Conservation (phyloP, 805 yeast species). For the Pichia insulana region DNA sequence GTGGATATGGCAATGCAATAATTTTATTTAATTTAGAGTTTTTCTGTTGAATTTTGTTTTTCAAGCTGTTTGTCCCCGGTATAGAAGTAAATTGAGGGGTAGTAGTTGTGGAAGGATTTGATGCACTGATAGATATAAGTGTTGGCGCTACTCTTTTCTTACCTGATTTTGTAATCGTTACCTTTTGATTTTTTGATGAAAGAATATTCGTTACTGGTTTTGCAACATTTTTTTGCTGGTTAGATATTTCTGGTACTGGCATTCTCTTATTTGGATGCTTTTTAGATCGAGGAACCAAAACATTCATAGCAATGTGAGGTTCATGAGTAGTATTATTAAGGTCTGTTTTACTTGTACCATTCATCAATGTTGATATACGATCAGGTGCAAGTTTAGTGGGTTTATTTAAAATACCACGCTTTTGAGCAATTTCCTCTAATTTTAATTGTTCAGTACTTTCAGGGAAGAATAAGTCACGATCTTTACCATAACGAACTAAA, state of each 20-base stretch:
- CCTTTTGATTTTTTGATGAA: conserved; percentile 31
- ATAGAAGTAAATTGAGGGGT: background rate
- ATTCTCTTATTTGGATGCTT: conserved; percentile 24
- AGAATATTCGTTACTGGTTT: conserved; percentile 9
- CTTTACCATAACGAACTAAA: conserved; percentile 79
- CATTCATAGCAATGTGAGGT: conserved; percentile 15
- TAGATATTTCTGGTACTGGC: conserved; percentile 9
- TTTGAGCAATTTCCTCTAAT: conserved; percentile 56
- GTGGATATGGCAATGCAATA: conserved; percentile 38
- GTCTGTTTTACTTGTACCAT: conserved; percentile 12
- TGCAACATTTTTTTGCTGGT: background rate
- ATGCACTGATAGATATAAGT: conserved; percentile 39
- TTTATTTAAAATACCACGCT: conserved; percentile 1
- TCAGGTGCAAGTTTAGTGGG: conserved; percentile 2
- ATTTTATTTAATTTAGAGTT: conserved; percentile 16
- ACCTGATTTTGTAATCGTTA: conserved; percentile 66
- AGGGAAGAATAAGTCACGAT: conserved; percentile 77
- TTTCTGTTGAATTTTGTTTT: conserved; percentile 13
- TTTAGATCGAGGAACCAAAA: conserved; percentile 25
- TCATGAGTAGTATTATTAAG: background rate
- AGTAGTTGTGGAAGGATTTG: background rate
- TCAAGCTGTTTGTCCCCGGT: background rate
- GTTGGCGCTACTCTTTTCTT: conserved; percentile 69
- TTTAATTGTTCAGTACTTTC: conserved; percentile 74
- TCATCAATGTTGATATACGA: conserved; percentile 37